phyloP scores from a whole-genome alignment of 2,329 filamentous ascomycete species.

The Beauveria brongniartii region DNA sequence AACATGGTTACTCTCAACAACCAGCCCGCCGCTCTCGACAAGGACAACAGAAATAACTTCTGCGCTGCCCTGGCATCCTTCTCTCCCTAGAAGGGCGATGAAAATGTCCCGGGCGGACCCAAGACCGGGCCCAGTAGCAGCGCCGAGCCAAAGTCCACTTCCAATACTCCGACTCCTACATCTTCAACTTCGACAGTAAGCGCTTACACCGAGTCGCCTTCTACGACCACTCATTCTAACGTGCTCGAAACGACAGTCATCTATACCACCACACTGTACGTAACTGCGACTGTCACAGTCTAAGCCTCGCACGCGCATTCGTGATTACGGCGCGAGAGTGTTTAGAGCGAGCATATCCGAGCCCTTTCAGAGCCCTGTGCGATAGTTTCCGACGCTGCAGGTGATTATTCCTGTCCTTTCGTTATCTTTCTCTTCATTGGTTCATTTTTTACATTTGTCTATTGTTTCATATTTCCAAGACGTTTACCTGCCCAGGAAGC shows the following conservation, averaged over 20 bases:
- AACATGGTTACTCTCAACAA: constrained; percentile 66
- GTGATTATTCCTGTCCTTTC: constrained; percentile 6
- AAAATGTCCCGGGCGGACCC: neutral
- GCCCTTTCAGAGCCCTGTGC: neutral
- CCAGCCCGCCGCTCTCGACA: constrained; percentile 41
- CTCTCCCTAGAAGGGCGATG: constrained; percentile 15
- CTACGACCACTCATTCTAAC: constrained; percentile 5
- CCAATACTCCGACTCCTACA: neutral
- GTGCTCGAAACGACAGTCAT: constrained; percentile 14
- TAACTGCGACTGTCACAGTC: constrained; percentile 11
- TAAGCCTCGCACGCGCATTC: neutral
- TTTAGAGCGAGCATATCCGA: neutral
- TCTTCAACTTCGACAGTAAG: neutral
- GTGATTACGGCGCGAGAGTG: neutral
- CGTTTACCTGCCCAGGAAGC: constrained; percentile 7
- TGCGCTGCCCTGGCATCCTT: constrained; percentile 54
- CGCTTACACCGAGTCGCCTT: neutral
- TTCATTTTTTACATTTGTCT: constrained; percentile 14
- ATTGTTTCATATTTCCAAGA: constrained; percentile 14
- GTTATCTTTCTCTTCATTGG: constrained; percentile 13
- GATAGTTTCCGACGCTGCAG: neutral
- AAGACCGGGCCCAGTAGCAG: neutral
- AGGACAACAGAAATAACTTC: constrained; percentile 58
- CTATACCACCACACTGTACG: constrained; percentile 16
- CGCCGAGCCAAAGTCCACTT: neutral